These are phyloP conservation scores for Cytidiella melzeri DNA, from an alignment of 768 basidiomycete species.

Conservation along the genomic window DNA sequence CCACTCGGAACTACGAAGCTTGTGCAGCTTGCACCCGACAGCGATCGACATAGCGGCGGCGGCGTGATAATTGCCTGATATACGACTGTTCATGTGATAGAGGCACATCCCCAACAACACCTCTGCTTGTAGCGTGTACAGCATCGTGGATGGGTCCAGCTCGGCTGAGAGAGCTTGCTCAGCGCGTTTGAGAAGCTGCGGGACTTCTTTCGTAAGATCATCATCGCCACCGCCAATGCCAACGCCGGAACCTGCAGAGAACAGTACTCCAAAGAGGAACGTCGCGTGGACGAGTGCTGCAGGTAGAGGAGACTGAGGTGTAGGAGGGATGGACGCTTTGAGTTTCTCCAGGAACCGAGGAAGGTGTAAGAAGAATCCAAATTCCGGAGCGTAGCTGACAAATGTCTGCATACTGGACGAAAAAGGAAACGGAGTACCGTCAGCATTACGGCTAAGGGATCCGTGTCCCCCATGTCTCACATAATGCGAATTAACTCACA, in stretches of 20 bases:
- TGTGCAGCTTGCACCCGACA: conserved; percentile 22
- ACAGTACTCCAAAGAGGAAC: conserved; percentile 27
- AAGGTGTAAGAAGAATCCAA: conserved; percentile 60
- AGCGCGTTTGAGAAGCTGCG: conserved; percentile 41
- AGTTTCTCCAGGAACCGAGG: conserved; percentile 35
- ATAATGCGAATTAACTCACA: conserved; percentile 1
- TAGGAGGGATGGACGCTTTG: conserved; percentile 28
- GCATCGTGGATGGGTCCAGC: conserved; percentile 31
- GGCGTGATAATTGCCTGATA: conserved; percentile 52
- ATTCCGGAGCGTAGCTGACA: conserved; percentile 45
- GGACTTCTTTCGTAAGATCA: conserved; percentile 23
- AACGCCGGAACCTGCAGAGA: no score
- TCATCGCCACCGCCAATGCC: conserved; percentile 22
- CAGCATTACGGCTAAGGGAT: not conserved
- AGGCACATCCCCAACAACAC: conserved; percentile 64
- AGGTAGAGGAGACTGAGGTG: conserved; percentile 24
- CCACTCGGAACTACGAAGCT: conserved; percentile 22
- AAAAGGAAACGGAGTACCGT: not conserved
- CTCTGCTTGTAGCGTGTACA: conserved; percentile 30
- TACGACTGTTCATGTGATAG: conserved; percentile 48
- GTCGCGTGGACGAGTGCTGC: conserved; percentile 39
- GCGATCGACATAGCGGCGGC: conserved; percentile 37
- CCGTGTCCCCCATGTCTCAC: not conserved
- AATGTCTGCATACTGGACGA: conserved; percentile 28
- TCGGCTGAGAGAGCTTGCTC: conserved; percentile 44